Percentiles rank a stretch among this genome's conserved stretches.
Conservation (phyloP, 2,329 filamentous ascomycete genomes). For the Penicillium thymicola region DNA sequence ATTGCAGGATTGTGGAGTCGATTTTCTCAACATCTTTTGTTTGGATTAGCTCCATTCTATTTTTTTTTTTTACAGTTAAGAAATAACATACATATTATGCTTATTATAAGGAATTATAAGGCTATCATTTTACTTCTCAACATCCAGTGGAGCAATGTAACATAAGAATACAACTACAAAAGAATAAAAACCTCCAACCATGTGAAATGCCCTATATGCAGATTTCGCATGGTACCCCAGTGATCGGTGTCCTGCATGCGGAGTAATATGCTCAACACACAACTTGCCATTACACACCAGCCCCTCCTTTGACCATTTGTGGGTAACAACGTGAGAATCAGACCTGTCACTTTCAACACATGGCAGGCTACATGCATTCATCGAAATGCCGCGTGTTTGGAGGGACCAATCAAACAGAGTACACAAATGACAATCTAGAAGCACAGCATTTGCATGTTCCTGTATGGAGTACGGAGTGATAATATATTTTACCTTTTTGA, state of each 20-base stretch:
- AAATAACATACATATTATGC: not conserved
- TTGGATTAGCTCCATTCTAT: not conserved
- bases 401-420: not conserved
- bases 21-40: not conserved
- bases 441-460: not conserved
- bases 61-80: not conserved
- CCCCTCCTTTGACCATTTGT: not conserved
- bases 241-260: constrained; percentile 13
- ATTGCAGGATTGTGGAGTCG: constrained; percentile 21
- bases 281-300: not conserved
- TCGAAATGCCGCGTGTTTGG: constrained; percentile 8
- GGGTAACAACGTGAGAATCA: constrained; percentile 11
- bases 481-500: not conserved
- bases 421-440: not conserved
- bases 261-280: constrained; percentile 11
- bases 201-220: not conserved
- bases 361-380: constrained; percentile 17
- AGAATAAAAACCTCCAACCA: not conserved
- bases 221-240: constrained; percentile 15
- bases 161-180: not conserved
- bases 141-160: not conserved
- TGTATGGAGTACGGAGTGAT: not conserved
- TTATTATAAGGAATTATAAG: not conserved
- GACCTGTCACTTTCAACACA: constrained; percentile 25
- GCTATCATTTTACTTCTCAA: not conserved